Base-by-base conservation (phyloP, 2,329 filamentous ascomycete genomes). In the Daldinia sp. region DNA sequence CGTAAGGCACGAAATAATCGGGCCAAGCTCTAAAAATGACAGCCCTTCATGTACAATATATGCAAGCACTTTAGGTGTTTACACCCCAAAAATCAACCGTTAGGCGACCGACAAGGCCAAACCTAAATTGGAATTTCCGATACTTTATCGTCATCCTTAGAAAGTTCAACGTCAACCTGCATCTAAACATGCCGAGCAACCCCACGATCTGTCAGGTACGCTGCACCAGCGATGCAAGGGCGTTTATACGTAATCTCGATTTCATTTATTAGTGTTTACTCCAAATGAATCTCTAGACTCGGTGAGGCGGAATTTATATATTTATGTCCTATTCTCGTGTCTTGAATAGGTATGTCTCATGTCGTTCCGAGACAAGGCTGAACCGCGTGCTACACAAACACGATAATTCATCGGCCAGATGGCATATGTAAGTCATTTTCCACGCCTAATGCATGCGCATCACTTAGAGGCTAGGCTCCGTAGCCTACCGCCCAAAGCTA, bases 151-250 rank as follows among this genome's bases (percentile, higher is more conserved):
- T 59, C 62, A 64, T 61, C 60, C 60, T 46, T 1, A 13, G 10
- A 37, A 37, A 37, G 35, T 53, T 50, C 51, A 50, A 54, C 35
- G 42, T 41, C 51, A 46, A 44, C 56, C 30, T 62, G 54, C 63
- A 58, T 53, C 55, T 50, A 39, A 58, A 33, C 46, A 58, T 68
- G 65, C 39, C 54, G 60, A 65, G 58, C 58, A 51, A 65, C 68
- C 64, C 57, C 57, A 56, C 63, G 39, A 48, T 28, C 60, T 68
- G 68, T 50, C 61, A 68, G 68, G 68, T 63, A 68, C 68, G 59
- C 57, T 56, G 56, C 39, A 63, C 44, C 5, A 44, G 28, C 9
- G 15, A 6, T 67, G 63, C 53, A 57, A 57, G 35, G 44, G 37
- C 37, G 41, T 63, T 60, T 51, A 15, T n/a, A 33, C 3, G 26